Conservation (phyloP, 2,329 filamentous ascomycete species). For the Phaeosphaeriaceae sp. region DNA sequence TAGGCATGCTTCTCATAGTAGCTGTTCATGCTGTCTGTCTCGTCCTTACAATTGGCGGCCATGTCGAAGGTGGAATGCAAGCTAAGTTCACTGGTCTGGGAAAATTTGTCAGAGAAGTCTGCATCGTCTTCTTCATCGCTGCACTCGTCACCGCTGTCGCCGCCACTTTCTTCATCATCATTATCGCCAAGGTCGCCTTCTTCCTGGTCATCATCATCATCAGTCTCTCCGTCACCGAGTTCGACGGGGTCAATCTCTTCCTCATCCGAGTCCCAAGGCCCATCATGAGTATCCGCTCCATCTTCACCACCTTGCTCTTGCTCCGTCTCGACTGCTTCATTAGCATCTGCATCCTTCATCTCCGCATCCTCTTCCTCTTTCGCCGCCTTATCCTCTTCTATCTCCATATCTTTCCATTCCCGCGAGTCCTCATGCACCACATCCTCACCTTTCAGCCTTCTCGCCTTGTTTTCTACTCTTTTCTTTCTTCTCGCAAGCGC, state of each 20-base stretch:
- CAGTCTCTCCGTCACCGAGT: not conserved
- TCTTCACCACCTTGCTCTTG: not conserved
- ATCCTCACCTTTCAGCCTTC: slow-evolving; percentile 8
- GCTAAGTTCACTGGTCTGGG: slow-evolving; percentile 9
- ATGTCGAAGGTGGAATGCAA: not conserved
- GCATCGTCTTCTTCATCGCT: slow-evolving; percentile 1
- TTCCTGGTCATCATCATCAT: not conserved
- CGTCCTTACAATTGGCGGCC: not conserved
- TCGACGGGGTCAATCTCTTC: not conserved
- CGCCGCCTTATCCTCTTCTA: not conserved
- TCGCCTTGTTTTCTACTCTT: slow-evolving; percentile 8
- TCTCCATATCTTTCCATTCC: not conserved
- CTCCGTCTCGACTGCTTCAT: not conserved
- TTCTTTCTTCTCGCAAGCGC: slow-evolving; percentile 10
- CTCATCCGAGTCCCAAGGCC: not conserved
- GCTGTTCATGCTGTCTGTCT: slow-evolving; percentile 2
- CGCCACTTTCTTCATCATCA: not conserved
- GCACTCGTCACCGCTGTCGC: too few species aligned
- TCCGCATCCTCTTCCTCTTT: not conserved
- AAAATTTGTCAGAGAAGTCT: slow-evolving; percentile 4
- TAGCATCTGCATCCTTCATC: not conserved
- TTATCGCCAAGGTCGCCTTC: not conserved
- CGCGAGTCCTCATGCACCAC: slow-evolving; percentile 3
- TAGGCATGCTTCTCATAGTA: slow-evolving; percentile 16
- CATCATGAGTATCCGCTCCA: not conserved